These are phyloP conservation scores for Monosporascus ibericus DNA, from an alignment of 2,329 filamentous ascomycete genomes.

Conservation along the genomic window DNA sequence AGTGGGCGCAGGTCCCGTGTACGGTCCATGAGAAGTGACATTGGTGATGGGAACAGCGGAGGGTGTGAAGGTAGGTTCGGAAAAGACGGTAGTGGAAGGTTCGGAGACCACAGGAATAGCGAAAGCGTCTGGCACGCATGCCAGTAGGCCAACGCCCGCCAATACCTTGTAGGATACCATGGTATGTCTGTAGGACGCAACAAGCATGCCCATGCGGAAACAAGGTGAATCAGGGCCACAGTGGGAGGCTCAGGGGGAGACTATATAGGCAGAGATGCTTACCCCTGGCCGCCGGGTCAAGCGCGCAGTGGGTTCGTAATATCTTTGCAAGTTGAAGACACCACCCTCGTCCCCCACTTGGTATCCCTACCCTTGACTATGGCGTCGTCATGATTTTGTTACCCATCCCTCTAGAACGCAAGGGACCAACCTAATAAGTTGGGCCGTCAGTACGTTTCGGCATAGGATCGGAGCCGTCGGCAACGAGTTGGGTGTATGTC, in stretches of 20 bases:
- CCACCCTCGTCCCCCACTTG: background rate
- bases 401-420: background rate
- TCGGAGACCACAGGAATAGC: slow-evolving; percentile 30
- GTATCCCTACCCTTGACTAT: background rate
- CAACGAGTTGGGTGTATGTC: background rate
- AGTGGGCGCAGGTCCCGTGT: slow-evolving; percentile 54
- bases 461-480: background rate
- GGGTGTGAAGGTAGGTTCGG: slow-evolving; percentile 19
- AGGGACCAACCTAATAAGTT: background rate
- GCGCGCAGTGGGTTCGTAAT: background rate
- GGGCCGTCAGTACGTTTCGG: background rate
- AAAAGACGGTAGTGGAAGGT: slow-evolving; percentile 29
- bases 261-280: background rate
- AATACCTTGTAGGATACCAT: slow-evolving; percentile 10
- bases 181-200: background rate
- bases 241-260: background rate
- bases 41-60: slow-evolving; percentile 39
- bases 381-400: background rate
- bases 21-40: slow-evolving; percentile 63
- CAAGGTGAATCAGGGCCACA: background rate
- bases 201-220: background rate
- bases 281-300: background rate
- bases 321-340: background rate
- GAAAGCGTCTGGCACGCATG: slow-evolving; percentile 8
- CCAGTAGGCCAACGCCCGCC: slow-evolving; percentile 9